Evolutionary conservation across 108 stramenopile species (phyloP).

Genomic region (Bacterosira constricta): DNA sequence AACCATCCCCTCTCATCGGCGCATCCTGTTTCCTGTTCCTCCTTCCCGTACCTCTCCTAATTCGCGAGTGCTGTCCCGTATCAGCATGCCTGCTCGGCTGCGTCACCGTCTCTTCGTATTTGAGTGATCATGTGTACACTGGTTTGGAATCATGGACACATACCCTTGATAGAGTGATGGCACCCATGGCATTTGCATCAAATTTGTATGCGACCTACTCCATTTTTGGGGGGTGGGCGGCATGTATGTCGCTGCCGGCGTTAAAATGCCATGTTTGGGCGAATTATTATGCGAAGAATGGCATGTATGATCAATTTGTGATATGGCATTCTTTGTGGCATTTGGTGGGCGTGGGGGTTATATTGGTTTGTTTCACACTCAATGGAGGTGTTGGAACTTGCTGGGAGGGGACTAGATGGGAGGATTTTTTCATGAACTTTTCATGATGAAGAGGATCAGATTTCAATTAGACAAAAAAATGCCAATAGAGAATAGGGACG

Average conservation of each 20-base stretch:
- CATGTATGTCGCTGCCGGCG: conserved; percentile 1
- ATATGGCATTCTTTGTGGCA: conserved; percentile 50
- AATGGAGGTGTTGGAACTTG: conserved; percentile 25
- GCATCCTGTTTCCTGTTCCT: conserved; percentile 44
- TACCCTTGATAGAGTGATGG: conserved; percentile 41
- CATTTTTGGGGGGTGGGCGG: conserved; percentile 23
- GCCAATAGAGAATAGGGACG: no score
- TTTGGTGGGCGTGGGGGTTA: conserved; percentile 23
- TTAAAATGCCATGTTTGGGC: conserved; percentile 39
- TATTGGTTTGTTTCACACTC: conserved; percentile 18
- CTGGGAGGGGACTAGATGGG: not conserved
- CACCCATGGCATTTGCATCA: conserved; percentile 41
- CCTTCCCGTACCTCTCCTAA: conserved; percentile 36
- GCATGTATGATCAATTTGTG: conserved; percentile 42
- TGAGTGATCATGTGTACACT: conserved; percentile 52
- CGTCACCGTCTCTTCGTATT: conserved; percentile 39
- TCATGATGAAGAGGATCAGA: no score
- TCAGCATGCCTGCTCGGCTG: conserved; percentile 20
- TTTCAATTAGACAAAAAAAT: no score
- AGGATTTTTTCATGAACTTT: no score
- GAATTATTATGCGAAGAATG: conserved; percentile 30
- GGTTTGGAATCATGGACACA: conserved; percentile 46
- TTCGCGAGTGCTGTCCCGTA: conserved; percentile 19
- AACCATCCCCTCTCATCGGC: conserved; percentile 36
- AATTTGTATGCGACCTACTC: conserved; percentile 19